Conservation (phyloP, 345 rosid genomes). For the Conringia planisiliqua region DNA sequence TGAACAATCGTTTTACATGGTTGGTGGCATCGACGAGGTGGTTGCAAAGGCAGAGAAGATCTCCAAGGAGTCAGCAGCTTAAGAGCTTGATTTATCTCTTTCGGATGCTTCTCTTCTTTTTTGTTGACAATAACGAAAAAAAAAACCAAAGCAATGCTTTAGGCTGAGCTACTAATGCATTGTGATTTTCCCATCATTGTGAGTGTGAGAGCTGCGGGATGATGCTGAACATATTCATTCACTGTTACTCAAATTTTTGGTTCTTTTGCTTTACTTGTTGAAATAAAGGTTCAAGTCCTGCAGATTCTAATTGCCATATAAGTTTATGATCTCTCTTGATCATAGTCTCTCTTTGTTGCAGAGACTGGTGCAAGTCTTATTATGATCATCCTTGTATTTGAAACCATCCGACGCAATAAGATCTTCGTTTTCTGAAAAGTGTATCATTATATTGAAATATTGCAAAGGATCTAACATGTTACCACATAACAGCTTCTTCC, state of each 20-base stretch:
- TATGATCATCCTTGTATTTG: background rate
- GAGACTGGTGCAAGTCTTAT: background rate
- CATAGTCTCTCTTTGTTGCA: background rate
- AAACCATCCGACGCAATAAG: background rate
- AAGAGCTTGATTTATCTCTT: background rate
- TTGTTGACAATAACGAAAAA: constrained; percentile 25
- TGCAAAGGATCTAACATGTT: constrained; percentile 10
- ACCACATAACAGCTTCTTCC: constrained; percentile 6
- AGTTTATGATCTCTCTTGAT: background rate
- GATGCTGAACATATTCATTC: constrained; percentile 21
- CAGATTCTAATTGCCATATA: constrained; percentile 15
- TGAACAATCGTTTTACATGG: constrained; percentile 65
- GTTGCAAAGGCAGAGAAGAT: constrained; percentile 48
- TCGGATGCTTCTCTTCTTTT: background rate
- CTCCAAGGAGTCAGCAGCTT: constrained; percentile 34
- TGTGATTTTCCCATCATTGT: constrained; percentile 3
- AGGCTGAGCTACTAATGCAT: background rate
- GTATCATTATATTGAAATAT: constrained; percentile 10
- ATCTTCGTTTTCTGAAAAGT: background rate
- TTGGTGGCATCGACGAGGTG: constrained; percentile 56
- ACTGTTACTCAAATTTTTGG: constrained; percentile 22
- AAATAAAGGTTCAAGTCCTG: constrained; percentile 16
- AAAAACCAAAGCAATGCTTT: background rate
- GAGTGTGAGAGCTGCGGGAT: constrained; percentile 15
- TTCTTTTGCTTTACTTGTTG: constrained; percentile 16